Base-by-base conservation (phyloP, 495 filamentous ascomycete species). In the Xylaria palmicola region DNA sequence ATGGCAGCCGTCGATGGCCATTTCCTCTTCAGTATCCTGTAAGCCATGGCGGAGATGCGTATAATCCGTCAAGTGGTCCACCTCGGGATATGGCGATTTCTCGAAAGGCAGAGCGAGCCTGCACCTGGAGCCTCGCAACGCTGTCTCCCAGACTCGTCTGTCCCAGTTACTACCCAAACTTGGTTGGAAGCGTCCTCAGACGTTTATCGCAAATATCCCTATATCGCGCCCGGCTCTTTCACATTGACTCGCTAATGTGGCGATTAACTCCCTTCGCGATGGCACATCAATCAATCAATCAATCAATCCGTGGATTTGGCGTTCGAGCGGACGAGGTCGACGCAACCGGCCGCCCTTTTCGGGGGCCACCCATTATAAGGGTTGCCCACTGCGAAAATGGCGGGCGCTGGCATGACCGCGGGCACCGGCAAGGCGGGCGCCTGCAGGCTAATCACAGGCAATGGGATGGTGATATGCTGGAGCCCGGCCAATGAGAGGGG, bases 1-100 rank as follows among this genome's bases (percentile, higher is more conserved):
- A 91, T 74, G 55, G 87, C 71, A 61, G 77, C 82, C 62, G 86
- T 85, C 24, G 81, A 80, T 61, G 84, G 85, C 86, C 91, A 93
- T 73, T 79, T 75, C 71, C 83, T 77, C 43, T 69, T 79, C 6
- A 79, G 51, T 52, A 79, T 64, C 29, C 66, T 65, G 62, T 81
- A 81, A 36, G 66, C 67, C 76, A 79, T 79, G 45, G 19, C 68
- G 64, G 10, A 52, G 17, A n/a, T 32, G 57, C n/a, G n/a, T 30
- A 12, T n/a, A 15, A 52, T 30, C 0, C 40, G 27, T 15, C 17
- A 36, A 24, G 19, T 43, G 36, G 27, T 41, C 20, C 45, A 32
- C 37, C 29, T 52, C 20, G 48, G 32, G 47, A 26, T 50, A 27
- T 44, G n/a, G n/a, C 7, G 15, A 55, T 40, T n/a, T 20, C 17